Conservation (phyloP, 805 yeast genomes). For the Kluyveromyces nonfermentans region DNA sequence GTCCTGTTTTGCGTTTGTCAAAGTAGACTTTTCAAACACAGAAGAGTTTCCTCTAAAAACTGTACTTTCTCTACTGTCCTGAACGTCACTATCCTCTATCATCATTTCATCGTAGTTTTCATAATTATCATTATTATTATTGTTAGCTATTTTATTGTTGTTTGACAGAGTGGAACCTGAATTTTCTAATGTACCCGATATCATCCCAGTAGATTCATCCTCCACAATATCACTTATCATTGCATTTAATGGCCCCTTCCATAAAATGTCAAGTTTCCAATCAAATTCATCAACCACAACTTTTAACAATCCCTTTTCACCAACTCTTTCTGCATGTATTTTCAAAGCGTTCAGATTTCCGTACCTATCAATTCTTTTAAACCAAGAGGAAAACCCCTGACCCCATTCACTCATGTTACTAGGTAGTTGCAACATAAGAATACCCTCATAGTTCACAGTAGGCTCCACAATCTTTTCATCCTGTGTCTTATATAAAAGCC, state of each 20-base stretch:
- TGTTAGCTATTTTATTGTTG: background rate
- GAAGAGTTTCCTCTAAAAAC: background rate
- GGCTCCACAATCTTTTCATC: constrained; percentile 56
- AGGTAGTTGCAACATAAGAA: constrained; percentile 43
- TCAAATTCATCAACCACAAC: constrained; percentile 25
- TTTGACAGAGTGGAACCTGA: background rate
- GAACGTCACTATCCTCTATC: constrained; percentile 20
- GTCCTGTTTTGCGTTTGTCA: constrained; percentile 2
- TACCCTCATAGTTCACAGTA: constrained; percentile 41
- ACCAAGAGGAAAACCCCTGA: constrained; percentile 39
- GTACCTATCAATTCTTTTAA: constrained; percentile 60
- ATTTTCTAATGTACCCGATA: background rate
- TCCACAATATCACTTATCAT: constrained; percentile 5
- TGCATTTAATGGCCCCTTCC: constrained; percentile 28
- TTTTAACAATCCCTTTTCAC: constrained; percentile 8
- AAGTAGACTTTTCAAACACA: background rate
- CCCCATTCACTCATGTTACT: constrained; percentile 23
- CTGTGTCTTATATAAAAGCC: constrained; percentile 46
- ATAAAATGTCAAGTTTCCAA: constrained; percentile 26
- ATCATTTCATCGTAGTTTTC: constrained; percentile 10
- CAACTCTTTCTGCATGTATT: constrained; percentile 32
- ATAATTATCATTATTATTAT: too few relatives aligned
- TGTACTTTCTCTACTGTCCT: constrained; percentile 1
- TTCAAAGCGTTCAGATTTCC: constrained; percentile 42
- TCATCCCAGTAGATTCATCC: background rate